phyloP scores from a whole-genome alignment of 2,329 filamentous ascomycete genomes.

The Aspergillus neoniger region DNA sequence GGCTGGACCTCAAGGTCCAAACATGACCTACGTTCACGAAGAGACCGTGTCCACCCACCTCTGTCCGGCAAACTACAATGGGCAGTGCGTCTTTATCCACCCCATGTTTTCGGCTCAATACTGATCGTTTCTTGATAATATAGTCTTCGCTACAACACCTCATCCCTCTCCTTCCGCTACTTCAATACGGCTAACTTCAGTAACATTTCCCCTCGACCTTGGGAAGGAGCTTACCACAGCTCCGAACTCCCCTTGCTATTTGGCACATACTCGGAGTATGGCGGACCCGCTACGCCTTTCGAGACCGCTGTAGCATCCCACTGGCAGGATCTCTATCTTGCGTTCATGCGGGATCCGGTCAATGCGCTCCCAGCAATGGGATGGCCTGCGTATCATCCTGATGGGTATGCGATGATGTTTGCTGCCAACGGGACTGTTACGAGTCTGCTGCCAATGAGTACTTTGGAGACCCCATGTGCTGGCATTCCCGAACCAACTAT shows the following conservation, averaged over 20 bases:
- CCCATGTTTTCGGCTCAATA: not conserved
- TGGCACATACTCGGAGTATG: conserved; percentile 7
- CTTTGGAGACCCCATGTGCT: not conserved
- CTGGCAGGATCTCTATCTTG: conserved; percentile 4
- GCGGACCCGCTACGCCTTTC: not conserved
- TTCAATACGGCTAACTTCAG: conserved; percentile 2
- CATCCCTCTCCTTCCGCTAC: conserved; percentile 5
- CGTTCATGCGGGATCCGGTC: not conserved
- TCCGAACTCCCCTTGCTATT: conserved; percentile 7
- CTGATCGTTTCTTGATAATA: not conserved
- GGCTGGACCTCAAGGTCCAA: not conserved
- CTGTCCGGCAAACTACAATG: conserved; percentile 3
- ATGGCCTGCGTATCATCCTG: not conserved
- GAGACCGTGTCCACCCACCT: not conserved
- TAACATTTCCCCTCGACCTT: conserved; percentile 9
- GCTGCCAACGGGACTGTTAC: not conserved
- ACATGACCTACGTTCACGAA: not conserved
- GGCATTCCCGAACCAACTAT: not conserved
- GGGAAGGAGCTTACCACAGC: conserved; percentile 8
- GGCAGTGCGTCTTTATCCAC: not conserved
- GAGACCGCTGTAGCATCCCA: not conserved
- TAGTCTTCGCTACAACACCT: conserved; percentile 5
- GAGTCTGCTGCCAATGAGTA: conserved; percentile 1
- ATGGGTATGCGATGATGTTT: not conserved
- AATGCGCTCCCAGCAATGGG: not conserved